Conservation (phyloP, 2,329 filamentous ascomycete genomes). For the Thermoascus crustaceus region DNA sequence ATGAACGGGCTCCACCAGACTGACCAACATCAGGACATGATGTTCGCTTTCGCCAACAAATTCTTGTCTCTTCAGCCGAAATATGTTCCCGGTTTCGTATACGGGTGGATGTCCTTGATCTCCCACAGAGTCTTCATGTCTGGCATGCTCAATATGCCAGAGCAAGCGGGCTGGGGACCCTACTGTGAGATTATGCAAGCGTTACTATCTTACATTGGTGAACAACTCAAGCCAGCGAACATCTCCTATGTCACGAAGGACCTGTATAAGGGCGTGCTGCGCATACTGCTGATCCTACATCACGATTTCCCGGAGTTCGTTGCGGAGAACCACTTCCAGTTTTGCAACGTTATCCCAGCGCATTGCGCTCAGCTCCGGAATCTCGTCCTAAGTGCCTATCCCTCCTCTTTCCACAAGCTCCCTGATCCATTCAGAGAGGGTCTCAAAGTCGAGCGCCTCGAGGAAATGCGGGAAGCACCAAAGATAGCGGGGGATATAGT, state of each 20-base stretch:
- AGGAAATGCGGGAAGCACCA: conserved; percentile 64
- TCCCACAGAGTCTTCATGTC: conserved; percentile 82
- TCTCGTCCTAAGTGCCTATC: conserved; percentile 73
- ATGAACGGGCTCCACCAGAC: conserved; percentile 50
- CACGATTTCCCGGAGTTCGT: conserved; percentile 95
- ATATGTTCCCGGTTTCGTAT: conserved; percentile 73
- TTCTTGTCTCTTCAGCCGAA: conserved; percentile 67
- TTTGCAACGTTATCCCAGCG: conserved; percentile 72
- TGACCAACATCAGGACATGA: conserved; percentile 59
- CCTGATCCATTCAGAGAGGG: conserved; percentile 65
- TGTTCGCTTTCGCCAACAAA: conserved; percentile 62
- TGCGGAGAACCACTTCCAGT: conserved; percentile 72
- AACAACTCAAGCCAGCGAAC: conserved; percentile 67
- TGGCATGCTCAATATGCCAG: conserved; percentile 59
- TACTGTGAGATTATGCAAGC: conserved; percentile 67
- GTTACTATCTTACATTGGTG: conserved; percentile 65
- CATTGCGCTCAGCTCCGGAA: conserved; percentile 85
- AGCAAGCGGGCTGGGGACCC: conserved; percentile 64
- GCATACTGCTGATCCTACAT: conserved; percentile 75
- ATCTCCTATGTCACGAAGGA: conserved; percentile 65
- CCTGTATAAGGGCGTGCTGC: conserved; percentile 74
- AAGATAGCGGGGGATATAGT: conserved; percentile 56
- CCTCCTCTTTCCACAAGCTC: conserved; percentile 60
- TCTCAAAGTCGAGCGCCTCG: conserved; percentile 66
- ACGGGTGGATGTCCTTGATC: conserved; percentile 74